Evolutionary conservation across 805 yeast species (phyloP).

Genomic region (Komagataella kurtzmanii): DNA sequence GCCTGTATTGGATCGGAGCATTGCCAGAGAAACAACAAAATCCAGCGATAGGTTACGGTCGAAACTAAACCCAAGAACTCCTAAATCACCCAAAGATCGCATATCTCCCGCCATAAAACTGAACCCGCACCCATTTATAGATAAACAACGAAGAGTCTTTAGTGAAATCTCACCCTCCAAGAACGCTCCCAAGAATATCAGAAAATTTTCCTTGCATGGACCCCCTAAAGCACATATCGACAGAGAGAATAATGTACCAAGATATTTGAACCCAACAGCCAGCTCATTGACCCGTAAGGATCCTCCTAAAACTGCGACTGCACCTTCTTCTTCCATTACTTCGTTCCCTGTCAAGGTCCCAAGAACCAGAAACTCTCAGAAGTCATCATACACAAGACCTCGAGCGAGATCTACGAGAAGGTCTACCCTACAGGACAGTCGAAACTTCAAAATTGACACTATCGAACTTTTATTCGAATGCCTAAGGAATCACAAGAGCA

Average conservation of each 20-base stretch:
- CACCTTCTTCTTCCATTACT: not conserved
- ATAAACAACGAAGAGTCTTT: not conserved
- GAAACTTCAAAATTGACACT: not conserved
- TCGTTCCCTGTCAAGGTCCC: not conserved
- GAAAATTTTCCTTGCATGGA: not conserved
- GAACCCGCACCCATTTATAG: not conserved
- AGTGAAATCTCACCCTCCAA: not conserved
- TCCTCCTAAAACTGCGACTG: not conserved
- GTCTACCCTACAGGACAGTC: not conserved
- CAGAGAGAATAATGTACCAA: not conserved
- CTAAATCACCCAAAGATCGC: not conserved
- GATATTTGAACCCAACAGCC: not conserved
- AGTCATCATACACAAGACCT: conserved; percentile 1
- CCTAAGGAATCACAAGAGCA: not conserved
- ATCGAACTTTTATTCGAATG: not conserved
- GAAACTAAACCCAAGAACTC: not conserved
- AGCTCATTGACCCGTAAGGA: not conserved
- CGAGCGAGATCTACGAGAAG: not conserved
- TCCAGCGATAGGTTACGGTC: not conserved
- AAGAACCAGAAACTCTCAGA: conserved; percentile 1
- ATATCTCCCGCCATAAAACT: not conserved
- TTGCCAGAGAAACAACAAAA: conserved; percentile 1
- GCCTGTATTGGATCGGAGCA: not conserved
- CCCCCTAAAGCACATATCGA: not conserved
- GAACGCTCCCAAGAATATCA: not conserved